phyloP scores from a whole-genome alignment of 2,329 filamentous ascomycete genomes.

The Sporothrix luriei region DNA sequence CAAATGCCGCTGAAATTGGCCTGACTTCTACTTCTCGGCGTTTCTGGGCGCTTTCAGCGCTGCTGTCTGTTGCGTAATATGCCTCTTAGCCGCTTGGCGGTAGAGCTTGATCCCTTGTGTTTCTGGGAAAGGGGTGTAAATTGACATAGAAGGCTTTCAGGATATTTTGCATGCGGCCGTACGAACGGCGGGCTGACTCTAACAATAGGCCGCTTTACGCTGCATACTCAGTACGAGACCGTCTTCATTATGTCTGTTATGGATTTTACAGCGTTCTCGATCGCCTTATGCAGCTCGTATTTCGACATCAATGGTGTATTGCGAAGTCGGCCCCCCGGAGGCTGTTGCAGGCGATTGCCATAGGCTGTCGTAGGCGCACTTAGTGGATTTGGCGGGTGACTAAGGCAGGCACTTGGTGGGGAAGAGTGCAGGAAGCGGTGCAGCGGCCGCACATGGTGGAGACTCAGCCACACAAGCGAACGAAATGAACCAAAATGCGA shows the following conservation, averaged over 20 bases:
- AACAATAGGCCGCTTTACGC: too few species aligned
- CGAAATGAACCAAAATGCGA: background rate
- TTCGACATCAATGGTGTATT: slow-evolving; percentile 20
- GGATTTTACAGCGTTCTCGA: background rate
- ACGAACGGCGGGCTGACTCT: background rate
- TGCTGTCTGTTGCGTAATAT: slow-evolving; percentile 5
- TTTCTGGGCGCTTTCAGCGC: background rate
- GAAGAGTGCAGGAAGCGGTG: background rate
- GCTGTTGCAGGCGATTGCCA: background rate
- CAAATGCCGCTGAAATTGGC: background rate
- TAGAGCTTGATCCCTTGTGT: slow-evolving; percentile 1
- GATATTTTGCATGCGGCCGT: background rate
- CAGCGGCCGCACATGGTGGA: background rate
- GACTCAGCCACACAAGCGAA: background rate
- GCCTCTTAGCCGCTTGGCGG: slow-evolving; percentile 4
- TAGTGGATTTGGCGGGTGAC: background rate
- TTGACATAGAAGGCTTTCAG: too few species aligned
- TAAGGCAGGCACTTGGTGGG: background rate
- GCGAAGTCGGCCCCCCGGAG: background rate
- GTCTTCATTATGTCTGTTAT: too few species aligned
- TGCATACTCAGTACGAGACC: background rate
- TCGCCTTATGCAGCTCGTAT: slow-evolving; percentile 24
- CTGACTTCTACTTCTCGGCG: background rate
- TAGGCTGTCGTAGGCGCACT: background rate
- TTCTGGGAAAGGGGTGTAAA: background rate